Base-by-base conservation (phyloP, 106 monocot genomes). In the Xerophyta viscosa region DNA sequence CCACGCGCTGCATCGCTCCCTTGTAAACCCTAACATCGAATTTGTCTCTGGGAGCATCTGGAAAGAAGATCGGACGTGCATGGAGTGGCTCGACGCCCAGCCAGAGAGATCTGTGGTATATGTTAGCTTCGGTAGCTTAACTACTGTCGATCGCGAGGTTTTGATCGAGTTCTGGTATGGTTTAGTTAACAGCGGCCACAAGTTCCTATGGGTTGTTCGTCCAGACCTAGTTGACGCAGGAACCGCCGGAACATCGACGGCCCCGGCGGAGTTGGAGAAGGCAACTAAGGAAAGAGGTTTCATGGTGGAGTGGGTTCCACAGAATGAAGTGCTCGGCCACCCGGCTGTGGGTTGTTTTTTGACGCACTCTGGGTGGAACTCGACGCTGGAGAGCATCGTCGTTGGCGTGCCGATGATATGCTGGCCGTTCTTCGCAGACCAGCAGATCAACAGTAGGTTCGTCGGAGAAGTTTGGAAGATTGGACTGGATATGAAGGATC, bases 401-500 rank as follows among this genome's bases (percentile, higher is more conserved):
- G 58, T 43, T 20, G 59, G 68, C 2, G 52, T 60, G 41, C 68
- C 68, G 5, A 68, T 68, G 68, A 17, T 65, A 0, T 68, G 68
- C 4, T 60, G 68, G 60, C 68, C 68, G 0, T 44, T 29, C 29
- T 44, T 50, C 10, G 44, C 33, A 10, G 60, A 61, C 52, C 60
- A 54, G 41, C 62, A 62, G 5, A 50, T 51, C 2, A 73, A 66
- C n/a, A 66, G 66, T 21, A 52, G 73, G 54, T 66, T 54, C 29
- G 54, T 66, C n/a, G 31, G 66, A 2, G 60, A 66, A 27, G 73
- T 73, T 37, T 73, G 73, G 73, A 48, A 45, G 54, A 30, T 73
- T 25, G 73, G 73, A 3, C n/a, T 61, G 0, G 66, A 66, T 27
- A 73, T 73, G 66, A 73, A 73, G 73, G 73, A 73, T 24, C 3